These are phyloP conservation scores for Rubus idaeus DNA, from an alignment of 306 rosid genomes.

Conservation along the genomic window DNA sequence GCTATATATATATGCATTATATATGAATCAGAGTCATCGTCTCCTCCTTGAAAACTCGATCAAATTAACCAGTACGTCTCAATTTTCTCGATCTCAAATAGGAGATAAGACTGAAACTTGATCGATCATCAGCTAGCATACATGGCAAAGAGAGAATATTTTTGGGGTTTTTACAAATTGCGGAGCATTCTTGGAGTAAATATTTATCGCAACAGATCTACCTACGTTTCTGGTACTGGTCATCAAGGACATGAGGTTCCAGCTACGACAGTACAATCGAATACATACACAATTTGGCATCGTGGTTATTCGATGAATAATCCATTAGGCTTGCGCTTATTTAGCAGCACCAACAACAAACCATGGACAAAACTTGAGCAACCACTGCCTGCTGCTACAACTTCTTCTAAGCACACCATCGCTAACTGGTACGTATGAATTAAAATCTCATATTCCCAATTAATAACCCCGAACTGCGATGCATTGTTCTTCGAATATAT, in stretches of 20 bases:
- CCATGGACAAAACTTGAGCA: slow-evolving; percentile 21
- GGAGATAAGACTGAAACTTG: too few species aligned
- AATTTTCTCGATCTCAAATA: too few species aligned
- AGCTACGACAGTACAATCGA: slow-evolving; percentile 6
- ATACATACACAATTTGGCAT: not conserved
- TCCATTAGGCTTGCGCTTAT: slow-evolving; percentile 27
- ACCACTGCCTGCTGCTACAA: slow-evolving; percentile 11
- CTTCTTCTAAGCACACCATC: slow-evolving; percentile 1
- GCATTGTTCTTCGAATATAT: not conserved
- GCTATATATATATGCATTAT: not conserved
- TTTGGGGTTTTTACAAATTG: slow-evolving; percentile 34
- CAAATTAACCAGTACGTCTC: too few species aligned
- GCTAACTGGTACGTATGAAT: slow-evolving; percentile 21
- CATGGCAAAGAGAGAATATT: slow-evolving; percentile 35
- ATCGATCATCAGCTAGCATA: not conserved
- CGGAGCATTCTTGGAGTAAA: slow-evolving; percentile 34
- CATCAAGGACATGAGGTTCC: slow-evolving; percentile 17
- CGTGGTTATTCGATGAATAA: slow-evolving; percentile 16
- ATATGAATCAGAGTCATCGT: not conserved
- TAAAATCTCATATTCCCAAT: not conserved
- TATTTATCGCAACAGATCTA: not conserved
- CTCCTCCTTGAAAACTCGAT: not conserved
- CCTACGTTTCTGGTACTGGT: not conserved
- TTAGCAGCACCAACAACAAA: slow-evolving; percentile 30
- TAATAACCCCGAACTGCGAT: not conserved